Evolutionary conservation across 176 grass and related monocot species (phyloP).

Genomic region (Rhynchospora tenuis): DNA sequence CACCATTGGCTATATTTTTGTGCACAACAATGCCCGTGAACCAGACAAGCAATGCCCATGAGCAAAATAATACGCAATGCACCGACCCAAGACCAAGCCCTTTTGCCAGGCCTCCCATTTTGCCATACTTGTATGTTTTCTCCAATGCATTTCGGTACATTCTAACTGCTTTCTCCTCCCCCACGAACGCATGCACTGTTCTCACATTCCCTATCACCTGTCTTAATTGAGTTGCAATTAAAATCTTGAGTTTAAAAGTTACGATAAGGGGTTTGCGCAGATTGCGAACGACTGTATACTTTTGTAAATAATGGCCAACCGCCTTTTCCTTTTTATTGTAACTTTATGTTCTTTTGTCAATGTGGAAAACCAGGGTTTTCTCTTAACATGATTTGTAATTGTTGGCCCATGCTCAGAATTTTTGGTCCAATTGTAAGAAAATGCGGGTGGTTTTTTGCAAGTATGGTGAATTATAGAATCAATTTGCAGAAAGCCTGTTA

Average conservation of each 20-base stretch:
- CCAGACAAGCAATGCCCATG: constrained; percentile 92
- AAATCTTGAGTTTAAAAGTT: background rate
- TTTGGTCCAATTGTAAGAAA: background rate
- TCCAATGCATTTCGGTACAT: constrained; percentile 59
- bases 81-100: constrained; percentile 85
- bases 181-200: constrained; percentile 93
- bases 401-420: background rate
- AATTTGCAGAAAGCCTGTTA: background rate
- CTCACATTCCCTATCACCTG: constrained; percentile 94
- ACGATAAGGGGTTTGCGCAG: background rate
- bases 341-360: background rate
- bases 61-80: constrained; percentile 81
- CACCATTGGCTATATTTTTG: constrained; percentile 78
- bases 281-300: background rate
- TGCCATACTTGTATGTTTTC: constrained; percentile 83
- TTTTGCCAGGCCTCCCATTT: constrained; percentile 70
- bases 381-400: background rate
- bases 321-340: background rate
- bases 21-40: constrained; percentile 82
- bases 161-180: constrained; percentile 85
- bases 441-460: background rate
- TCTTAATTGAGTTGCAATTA: background rate
- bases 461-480: background rate
- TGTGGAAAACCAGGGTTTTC: background rate
- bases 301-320: background rate